Conservation (phyloP, 805 yeast genomes). For the Torulaspora gathmanii region DNA sequence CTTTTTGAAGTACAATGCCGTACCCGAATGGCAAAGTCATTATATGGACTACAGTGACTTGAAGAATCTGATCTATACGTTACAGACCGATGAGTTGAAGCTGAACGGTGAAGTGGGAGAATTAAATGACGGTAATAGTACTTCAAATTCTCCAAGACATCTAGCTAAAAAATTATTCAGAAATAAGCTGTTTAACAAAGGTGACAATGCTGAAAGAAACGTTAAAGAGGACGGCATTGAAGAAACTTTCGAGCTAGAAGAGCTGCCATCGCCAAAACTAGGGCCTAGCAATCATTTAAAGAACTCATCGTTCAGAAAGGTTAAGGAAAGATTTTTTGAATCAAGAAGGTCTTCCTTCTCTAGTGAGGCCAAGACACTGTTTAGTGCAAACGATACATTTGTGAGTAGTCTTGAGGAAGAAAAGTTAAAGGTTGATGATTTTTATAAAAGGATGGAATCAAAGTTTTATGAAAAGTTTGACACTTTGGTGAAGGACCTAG, state of each 20-base stretch:
- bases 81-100: slow-evolving; percentile 42
- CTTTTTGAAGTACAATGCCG: slow-evolving; percentile 59
- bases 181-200: slow-evolving; percentile 13
- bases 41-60: slow-evolving; percentile 65
- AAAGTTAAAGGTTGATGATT: slow-evolving; percentile 48
- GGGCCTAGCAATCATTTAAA: slow-evolving; percentile 12
- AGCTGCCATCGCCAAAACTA: slow-evolving; percentile 10
- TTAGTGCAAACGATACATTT: slow-evolving; percentile 42
- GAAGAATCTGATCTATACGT: slow-evolving; percentile 52
- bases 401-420: slow-evolving; percentile 45
- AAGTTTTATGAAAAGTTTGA: slow-evolving; percentile 45
- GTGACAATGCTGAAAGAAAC: not conserved
- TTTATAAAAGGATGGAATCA: slow-evolving; percentile 45
- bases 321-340: slow-evolving; percentile 16
- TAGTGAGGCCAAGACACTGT: slow-evolving; percentile 28
- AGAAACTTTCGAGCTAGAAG: slow-evolving; percentile 16
- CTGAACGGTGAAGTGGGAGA: slow-evolving; percentile 5
- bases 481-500: slow-evolving; percentile 45
- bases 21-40: slow-evolving; percentile 85
- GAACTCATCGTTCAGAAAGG: slow-evolving; percentile 12
- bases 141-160: slow-evolving; percentile 5
- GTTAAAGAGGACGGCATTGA: slow-evolving; percentile 4
- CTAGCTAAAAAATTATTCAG: slow-evolving; percentile 15
- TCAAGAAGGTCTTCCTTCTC: slow-evolving; percentile 22
- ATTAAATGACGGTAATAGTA: not conserved